Evolutionary conservation across 768 basidiomycete genomes (phyloP), one percentile per base, ranked within the genome.

Genomic region (Suillus subluteus): DNA sequence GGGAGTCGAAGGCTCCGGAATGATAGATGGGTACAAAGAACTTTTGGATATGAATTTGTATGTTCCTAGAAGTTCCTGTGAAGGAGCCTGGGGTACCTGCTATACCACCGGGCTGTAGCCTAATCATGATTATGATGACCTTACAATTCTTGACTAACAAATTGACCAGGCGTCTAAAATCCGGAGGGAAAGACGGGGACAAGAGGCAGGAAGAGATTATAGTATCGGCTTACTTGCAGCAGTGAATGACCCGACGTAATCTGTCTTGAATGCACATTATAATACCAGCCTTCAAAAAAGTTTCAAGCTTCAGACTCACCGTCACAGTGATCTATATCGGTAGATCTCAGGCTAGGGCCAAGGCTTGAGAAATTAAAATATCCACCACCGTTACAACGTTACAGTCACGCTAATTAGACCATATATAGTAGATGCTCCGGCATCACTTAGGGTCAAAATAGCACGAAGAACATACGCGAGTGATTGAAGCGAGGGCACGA

Each of bases 21-120:
- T 26, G 90, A 84, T 81, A 69, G 93, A 94, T 21, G 92, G 93
- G 76, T 86, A 91, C 4, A 92, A 95, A 1, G 84, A 81, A 21
- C 83, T 82, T 26, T 26, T 37, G 82, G 75, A 1, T 84, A 86
- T 38, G 85, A 85, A 58, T 88, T 83, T 41, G 94, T 79, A 66
- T 91, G 84, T 74, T 92, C 92, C 92, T 91, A 93, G 26, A 26
- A 26, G 26, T 71, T 86, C 89, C 68, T 89, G 86, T 41, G 82
- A 84, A 9, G 70, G 72, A 9, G 78, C 74, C 37, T 15, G 23
- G 26, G 9, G 12, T 23, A n/a, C 3, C 65, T 67, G 15, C 4
- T 64, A 44, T 76, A 26, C 12, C 18, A 15, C 26, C 26, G 26
- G 23, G 23, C 70, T 3, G 44, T n/a, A 37, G 13, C 46, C n/a